phyloP scores from a whole-genome alignment of 2,329 filamentous ascomycete species.

The Waltergamsia citrina region DNA sequence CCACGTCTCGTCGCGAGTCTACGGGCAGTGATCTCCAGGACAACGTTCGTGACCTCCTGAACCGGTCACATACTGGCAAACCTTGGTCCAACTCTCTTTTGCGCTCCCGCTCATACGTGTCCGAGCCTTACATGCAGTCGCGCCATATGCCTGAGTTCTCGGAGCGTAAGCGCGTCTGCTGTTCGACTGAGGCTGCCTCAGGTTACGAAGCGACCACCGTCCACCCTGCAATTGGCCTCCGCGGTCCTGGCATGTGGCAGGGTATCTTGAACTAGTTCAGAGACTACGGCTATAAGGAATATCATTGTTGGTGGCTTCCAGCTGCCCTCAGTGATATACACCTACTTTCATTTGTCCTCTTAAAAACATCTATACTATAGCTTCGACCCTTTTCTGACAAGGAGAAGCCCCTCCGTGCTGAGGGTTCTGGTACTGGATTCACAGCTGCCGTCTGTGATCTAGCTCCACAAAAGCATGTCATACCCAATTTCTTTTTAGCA shows the following conservation, averaged over 20 bases:
- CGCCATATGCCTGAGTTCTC: constrained; percentile 24
- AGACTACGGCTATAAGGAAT: background rate
- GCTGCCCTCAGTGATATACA: no score
- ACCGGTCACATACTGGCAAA: constrained; percentile 20
- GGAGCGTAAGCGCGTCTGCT: constrained; percentile 57
- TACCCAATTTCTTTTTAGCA: no score
- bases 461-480: no score
- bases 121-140: constrained; percentile 10
- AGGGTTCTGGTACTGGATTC: no score
- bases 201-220: constrained; percentile 34
- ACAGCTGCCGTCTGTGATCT: no score
- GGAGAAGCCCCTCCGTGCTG: no score
- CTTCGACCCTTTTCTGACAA: no score
- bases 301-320: no score
- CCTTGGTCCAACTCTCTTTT: constrained; percentile 27
- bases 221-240: constrained; percentile 22
- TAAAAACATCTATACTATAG: no score
- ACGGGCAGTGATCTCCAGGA: no score
- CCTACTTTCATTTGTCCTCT: no score
- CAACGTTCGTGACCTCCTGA: constrained; percentile 55
- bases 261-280: constrained; percentile 7
- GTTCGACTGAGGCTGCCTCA: constrained; percentile 46
- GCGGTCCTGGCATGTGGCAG: constrained; percentile 8
- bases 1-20: no score
- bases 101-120: constrained; percentile 18